These are phyloP conservation scores for Eucalyptus curtisii DNA, from an alignment of 345 rosid genomes.

Conservation along the genomic window DNA sequence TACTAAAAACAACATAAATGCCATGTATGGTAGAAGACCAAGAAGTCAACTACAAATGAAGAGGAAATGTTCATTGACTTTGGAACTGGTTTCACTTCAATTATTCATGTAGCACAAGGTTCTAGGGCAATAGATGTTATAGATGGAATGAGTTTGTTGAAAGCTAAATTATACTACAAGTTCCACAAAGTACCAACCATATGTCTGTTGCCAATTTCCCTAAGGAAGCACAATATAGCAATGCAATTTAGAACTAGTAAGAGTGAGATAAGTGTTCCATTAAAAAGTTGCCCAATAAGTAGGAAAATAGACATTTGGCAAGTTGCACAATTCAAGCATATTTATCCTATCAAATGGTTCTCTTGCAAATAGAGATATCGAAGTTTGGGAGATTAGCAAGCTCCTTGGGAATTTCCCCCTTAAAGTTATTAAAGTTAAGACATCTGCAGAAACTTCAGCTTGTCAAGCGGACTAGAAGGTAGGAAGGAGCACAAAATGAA, in stretches of 20 bases:
- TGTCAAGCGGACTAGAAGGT: not conserved
- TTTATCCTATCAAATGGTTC: conserved; percentile 72
- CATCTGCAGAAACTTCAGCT: conserved; percentile 22
- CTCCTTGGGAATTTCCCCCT: conserved; percentile 85
- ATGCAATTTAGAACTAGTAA: not conserved
- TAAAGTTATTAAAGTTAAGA: conserved; percentile 81
- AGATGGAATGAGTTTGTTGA: not conserved
- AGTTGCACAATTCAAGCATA: conserved; percentile 59
- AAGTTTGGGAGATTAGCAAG: conserved; percentile 77
- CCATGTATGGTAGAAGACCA: not conserved
- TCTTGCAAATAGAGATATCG: conserved; percentile 84
- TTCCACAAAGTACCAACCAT: conserved; percentile 83
- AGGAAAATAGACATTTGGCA: conserved; percentile 26
- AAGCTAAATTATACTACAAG: conserved; percentile 20
- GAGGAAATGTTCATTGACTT: not conserved
- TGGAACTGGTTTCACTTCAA: not conserved
- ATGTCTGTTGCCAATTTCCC: conserved; percentile 90
- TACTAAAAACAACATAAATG: not conserved
- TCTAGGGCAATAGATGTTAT: not conserved
- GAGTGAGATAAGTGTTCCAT: not conserved
- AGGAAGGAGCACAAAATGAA: not conserved
- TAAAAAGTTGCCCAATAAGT: not conserved
- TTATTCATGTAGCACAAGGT: not conserved
- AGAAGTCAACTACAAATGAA: not conserved
- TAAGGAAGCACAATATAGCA: not conserved